These are phyloP conservation scores for Penicillium steckii DNA, from an alignment of 495 filamentous ascomycete species.

Conservation along the genomic window DNA sequence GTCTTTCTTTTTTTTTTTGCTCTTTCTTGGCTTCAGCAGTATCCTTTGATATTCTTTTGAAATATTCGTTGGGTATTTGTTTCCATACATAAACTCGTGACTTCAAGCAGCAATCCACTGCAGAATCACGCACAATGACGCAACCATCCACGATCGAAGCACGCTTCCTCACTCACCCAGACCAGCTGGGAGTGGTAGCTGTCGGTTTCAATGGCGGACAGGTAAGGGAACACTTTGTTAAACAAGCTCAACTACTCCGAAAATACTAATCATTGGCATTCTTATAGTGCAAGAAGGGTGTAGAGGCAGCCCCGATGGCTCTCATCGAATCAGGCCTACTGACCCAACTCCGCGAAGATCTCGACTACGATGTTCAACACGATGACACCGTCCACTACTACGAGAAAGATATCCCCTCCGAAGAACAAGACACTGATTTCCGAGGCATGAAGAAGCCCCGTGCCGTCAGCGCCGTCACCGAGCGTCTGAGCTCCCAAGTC, in stretches of 20 bases:
- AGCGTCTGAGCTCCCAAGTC: constrained; percentile 75
- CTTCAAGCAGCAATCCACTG: neutral
- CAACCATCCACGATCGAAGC: constrained; percentile 71
- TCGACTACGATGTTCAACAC: constrained; percentile 83
- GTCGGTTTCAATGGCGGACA: constrained; percentile 98
- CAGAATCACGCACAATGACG: constrained; percentile 46
- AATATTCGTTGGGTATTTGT: neutral
- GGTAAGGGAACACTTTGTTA: constrained; percentile 62
- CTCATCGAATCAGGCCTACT: constrained; percentile 89
- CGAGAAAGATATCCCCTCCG: constrained; percentile 66
- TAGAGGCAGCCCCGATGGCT: constrained; percentile 88
- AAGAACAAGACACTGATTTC: constrained; percentile 64
- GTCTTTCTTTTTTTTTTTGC: constrained; percentile 2
- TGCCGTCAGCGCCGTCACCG: constrained; percentile 84
- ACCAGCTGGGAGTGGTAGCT: constrained; percentile 87
- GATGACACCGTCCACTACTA: constrained; percentile 85
- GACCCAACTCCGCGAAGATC: constrained; percentile 75
- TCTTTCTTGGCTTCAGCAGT: neutral
- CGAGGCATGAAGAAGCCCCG: constrained; percentile 91
- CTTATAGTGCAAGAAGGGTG: constrained; percentile 78
- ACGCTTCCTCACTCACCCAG: constrained; percentile 74
- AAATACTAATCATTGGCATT: constrained; percentile 9
- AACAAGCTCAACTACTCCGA: too few relatives aligned
- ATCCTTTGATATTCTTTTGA: constrained; percentile 1
- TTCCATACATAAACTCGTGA: neutral